Conservation (phyloP, 2,329 filamentous ascomycete genomes). For the Trichoderma gracile region DNA sequence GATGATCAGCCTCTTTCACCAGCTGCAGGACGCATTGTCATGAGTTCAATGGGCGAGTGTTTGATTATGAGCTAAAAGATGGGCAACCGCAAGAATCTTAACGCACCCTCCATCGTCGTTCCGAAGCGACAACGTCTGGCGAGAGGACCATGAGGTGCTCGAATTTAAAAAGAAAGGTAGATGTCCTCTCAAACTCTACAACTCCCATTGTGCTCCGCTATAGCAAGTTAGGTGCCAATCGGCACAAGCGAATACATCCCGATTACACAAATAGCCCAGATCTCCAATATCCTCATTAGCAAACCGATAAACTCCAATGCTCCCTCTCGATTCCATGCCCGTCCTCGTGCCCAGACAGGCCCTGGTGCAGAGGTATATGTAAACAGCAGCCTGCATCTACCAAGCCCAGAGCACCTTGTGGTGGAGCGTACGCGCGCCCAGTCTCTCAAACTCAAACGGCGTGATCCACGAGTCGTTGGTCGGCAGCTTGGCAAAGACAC, state of each 20-base stretch:
- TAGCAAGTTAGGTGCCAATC: background rate
- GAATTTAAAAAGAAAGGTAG: too few relatives aligned
- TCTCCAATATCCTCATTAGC: conserved; percentile 9
- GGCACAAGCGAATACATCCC: background rate
- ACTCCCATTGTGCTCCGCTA: background rate
- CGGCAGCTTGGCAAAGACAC: conserved; percentile 87
- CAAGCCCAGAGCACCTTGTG: conserved; percentile 73
- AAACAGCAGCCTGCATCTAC: conserved; percentile 36
- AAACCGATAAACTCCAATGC: conserved; percentile 19
- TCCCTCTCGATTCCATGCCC: conserved; percentile 12
- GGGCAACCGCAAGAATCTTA: too few relatives aligned
- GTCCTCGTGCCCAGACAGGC: background rate
- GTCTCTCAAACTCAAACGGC: conserved; percentile 79
- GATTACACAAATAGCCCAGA: background rate
- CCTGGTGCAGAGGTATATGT: background rate
- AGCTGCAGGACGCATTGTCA: too few relatives aligned
- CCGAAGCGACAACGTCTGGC: too few relatives aligned
- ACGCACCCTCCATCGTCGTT: too few relatives aligned
- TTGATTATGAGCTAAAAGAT: too few relatives aligned
- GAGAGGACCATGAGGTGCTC: too few relatives aligned
- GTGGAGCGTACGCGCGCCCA: conserved; percentile 79
- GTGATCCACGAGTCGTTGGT: conserved; percentile 97
- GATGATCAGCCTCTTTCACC: too few relatives aligned
- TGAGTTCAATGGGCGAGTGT: too few relatives aligned
- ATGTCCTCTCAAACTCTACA: background rate